Base-by-base conservation (phyloP, 2,329 filamentous ascomycete genomes). In the Blastomyces parvus region DNA sequence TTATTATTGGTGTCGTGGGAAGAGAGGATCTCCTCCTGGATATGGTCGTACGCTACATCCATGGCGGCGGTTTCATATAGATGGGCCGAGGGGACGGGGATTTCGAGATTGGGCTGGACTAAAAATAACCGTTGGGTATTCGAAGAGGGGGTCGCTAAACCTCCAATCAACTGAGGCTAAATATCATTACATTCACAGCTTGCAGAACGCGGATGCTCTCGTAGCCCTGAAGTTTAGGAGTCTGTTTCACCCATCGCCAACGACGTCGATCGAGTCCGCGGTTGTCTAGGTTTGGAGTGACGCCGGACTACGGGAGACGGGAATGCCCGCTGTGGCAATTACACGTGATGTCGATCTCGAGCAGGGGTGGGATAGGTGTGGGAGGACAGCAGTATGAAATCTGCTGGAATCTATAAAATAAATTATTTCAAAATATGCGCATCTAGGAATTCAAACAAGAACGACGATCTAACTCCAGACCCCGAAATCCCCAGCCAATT, bases 41-140 rank as follows among this genome's bases (percentile, higher is more conserved):
- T 96, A 76, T 96, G 91, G 73, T 99, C 94, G 83, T 97, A 99
- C 55, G 92, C 92, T 72, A 95, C 83, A 84, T 99, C 94, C 94
- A 99, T 97, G 60, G 40, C 62, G 44, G 27, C 22, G n/a, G 44
- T 40, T 36, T 30, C 27, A 61, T 53, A 33, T 53, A 33, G 59
- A 60, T 60, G 7, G 22, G 27, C 30, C 1, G 22, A 22, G 19
- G 33, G 40, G 36, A 19, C 40, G 14, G 46, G 44, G 22, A 13
- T 50, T 52, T 27, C 2, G 59, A 44, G 40, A 6, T 50, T 30
- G 57, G 33, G 9, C 36, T 56, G 2, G n/a, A 17, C 22, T 40
- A n/a, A 13, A 59, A 13, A 22, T 36, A 27, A 56, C 57, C 25
- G 4, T 33, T 30, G 42, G 36, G 2, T 27, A 30, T 55, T 59